Conservation (phyloP, 257 asterid species). For the Fraxinus anomala region DNA sequence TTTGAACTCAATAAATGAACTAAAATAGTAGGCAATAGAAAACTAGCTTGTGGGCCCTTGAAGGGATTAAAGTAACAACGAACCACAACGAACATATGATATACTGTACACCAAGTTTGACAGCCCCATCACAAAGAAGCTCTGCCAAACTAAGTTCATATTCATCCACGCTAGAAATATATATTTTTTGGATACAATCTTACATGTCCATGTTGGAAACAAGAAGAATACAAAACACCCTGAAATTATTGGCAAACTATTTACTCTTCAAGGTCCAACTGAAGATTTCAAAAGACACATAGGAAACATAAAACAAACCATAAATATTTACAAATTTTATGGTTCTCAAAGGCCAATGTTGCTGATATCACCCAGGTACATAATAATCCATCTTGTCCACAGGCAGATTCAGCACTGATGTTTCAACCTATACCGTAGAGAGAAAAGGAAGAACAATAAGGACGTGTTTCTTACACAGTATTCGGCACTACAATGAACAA, state of each 20-base stretch:
- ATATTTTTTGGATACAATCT: not conserved
- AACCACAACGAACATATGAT: too few relatives aligned
- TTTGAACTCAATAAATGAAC: too few relatives aligned
- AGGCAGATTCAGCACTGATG: constrained; percentile 76
- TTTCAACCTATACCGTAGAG: constrained; percentile 56
- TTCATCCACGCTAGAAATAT: not conserved
- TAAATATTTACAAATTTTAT: constrained; percentile 27
- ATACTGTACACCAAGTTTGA: too few relatives aligned
- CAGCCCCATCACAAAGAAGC: too few relatives aligned
- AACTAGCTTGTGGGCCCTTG: too few relatives aligned
- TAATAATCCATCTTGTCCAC: constrained; percentile 93
- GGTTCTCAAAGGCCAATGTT: constrained; percentile 4
- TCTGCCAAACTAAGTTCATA: not conserved
- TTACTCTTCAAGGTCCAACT: constrained; percentile 3
- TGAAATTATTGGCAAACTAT: not conserved
- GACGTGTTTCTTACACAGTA: not conserved
- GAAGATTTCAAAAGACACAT: constrained; percentile 9
- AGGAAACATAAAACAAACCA: not conserved
- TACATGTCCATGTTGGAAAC: not conserved
- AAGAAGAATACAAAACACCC: not conserved
- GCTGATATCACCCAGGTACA: constrained; percentile 64
- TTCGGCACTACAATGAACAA: too few relatives aligned
- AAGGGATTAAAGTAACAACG: too few relatives aligned
- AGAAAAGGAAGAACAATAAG: not conserved
- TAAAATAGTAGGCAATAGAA: too few relatives aligned